These are phyloP conservation scores for Rubroboletus satanas DNA, from an alignment of 768 basidiomycete species.

Conservation along the genomic window DNA sequence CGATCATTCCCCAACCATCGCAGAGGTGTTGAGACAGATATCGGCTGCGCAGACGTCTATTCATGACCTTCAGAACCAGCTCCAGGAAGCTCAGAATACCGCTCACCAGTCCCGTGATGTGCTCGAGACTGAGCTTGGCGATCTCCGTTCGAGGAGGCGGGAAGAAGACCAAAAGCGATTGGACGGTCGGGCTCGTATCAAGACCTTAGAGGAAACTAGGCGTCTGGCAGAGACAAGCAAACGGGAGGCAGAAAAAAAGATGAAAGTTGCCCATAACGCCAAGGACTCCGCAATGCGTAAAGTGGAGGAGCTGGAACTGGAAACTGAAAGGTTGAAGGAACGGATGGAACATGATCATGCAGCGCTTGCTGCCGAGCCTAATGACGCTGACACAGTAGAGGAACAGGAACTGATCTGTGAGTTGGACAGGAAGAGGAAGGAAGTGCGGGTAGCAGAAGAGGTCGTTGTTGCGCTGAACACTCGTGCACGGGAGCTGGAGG, in stretches of 20 bases:
- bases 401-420: constrained; percentile 43
- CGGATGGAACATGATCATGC: constrained; percentile 54
- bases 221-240: constrained; percentile 75
- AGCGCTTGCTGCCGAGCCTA: constrained; percentile 43
- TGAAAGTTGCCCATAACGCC: constrained; percentile 62
- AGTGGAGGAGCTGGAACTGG: constrained; percentile 56
- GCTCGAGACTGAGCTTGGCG: constrained; percentile 72
- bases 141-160: constrained; percentile 68
- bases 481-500: constrained; percentile 72
- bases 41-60: constrained; percentile 56
- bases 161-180: constrained; percentile 76
- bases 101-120: constrained; percentile 57
- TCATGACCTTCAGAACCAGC: constrained; percentile 64
- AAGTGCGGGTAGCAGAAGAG: constrained; percentile 59
- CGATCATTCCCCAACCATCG: constrained; percentile 67
- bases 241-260: constrained; percentile 84
- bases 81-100: constrained; percentile 54
- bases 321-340: constrained; percentile 54
- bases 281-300: constrained; percentile 60
- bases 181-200: constrained; percentile 81
- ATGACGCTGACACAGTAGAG: constrained; percentile 40
- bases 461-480: constrained; percentile 56
- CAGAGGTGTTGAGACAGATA: constrained; percentile 75
- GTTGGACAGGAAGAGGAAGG: constrained; percentile 54
- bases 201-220: constrained; percentile 81